phyloP scores from a whole-genome alignment of 768 basidiomycete species.

The Auriscalpium microsporum region DNA sequence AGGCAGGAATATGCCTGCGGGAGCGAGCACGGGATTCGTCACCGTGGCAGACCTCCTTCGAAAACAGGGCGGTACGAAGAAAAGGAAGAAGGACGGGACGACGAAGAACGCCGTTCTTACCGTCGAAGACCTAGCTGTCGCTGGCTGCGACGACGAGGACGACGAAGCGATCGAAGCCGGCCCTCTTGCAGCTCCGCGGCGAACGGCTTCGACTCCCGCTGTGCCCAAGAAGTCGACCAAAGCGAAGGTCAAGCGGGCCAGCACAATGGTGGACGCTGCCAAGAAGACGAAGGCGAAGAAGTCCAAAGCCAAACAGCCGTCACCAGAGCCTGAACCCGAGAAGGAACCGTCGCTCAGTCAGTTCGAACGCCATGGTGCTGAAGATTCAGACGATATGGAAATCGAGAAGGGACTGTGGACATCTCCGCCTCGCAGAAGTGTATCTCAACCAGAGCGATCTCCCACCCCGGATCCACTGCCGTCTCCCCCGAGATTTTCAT shows the following conservation, averaged over 20 bases:
- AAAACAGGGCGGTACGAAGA: slow-evolving; percentile 40
- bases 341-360: slow-evolving; percentile 28
- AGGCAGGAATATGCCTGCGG: slow-evolving; percentile 61
- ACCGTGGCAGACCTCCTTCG: slow-evolving; percentile 53
- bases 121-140: no score
- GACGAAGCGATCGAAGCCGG: slow-evolving; percentile 62
- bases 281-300: slow-evolving; percentile 23
- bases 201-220: slow-evolving; percentile 43
- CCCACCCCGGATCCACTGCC: slow-evolving; percentile 1
- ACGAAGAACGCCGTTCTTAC: slow-evolving; percentile 28
- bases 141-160: slow-evolving; percentile 54
- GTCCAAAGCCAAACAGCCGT: slow-evolving; percentile 20
- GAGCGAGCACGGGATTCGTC: slow-evolving; percentile 68
- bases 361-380: slow-evolving; percentile 35
- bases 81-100: slow-evolving; percentile 31
- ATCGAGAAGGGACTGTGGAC: slow-evolving; percentile 36
- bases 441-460: not conserved
- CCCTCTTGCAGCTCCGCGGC: slow-evolving; percentile 33
- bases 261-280: slow-evolving; percentile 21
- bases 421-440: slow-evolving; percentile 4
- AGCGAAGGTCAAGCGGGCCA: slow-evolving; percentile 33
- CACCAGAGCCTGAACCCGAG: no score
- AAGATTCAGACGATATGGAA: slow-evolving; percentile 50
- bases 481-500: not conserved
- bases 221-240: slow-evolving; percentile 22